Evolutionary conservation across 2,329 filamentous ascomycete species (phyloP), one percentile per base, ranked within the genome.

Genomic region (Aspergillus pseudonomiae): DNA sequence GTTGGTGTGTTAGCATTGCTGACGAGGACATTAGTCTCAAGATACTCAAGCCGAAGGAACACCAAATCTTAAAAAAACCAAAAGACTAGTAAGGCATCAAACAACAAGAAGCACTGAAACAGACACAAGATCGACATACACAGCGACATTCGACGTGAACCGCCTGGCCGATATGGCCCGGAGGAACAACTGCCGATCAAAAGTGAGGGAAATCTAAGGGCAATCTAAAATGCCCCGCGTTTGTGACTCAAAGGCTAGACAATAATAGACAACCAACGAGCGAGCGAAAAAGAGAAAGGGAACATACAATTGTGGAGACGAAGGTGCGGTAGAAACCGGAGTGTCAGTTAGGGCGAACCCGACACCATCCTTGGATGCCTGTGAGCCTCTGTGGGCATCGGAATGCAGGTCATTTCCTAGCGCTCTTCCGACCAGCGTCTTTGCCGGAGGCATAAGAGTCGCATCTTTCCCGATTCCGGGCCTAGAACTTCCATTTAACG

Each of bases 221-320:
- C 53, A 45, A 61, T 63, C 62, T 59, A 65, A 60, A 65, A 55
- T 55, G 46, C 28, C 48, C n/a, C 48, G 10, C 16, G 28, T 10
- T 28, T 52, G 26, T 7, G 28, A 52, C 48, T 34, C 48, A 32
- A 52, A 28, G 21, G 21, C 48, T 52, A 63, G 32, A 58, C 30
- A 58, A 64, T 60, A 59, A 50, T 57, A 48, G 64, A 59, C 32
- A 64, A 65, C 69, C 63, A 62, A 65, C 65, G 66, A 67, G 64
- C 57, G 55, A 65, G 28, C 61, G 54, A 63, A 28, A 65, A 67
- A 52, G 41, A 67, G 61, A 64, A 59, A 59, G 54, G 58, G 61
- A 56, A 81, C 85, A 79, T 77, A 88, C 86, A 88, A 86, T 73
- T 84, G 83, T 70, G 87, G 87, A 73, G 86, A 89, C 70, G 81